These are phyloP conservation scores for Prunus dulcis DNA, from an alignment of 306 rosid species.

Conservation along the genomic window DNA sequence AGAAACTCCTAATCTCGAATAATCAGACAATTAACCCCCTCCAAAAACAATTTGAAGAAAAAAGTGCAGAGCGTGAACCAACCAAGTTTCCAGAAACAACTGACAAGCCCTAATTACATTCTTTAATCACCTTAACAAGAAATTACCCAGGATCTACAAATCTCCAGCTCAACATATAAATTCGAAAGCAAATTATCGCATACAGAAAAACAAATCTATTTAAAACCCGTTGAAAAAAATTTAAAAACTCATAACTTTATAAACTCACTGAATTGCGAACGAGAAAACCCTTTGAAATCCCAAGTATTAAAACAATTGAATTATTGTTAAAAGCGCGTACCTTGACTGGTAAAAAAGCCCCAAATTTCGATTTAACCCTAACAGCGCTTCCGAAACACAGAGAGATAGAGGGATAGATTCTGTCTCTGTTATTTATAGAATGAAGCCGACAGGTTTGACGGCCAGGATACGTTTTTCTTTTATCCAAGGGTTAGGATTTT, in stretches of 20 bases:
- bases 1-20: neutral
- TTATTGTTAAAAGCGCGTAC: neutral
- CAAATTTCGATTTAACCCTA: conserved; percentile 19
- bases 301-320: neutral
- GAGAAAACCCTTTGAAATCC: neutral
- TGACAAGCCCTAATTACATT: neutral
- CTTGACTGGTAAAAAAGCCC: neutral
- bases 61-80: too few relatives aligned
- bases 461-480: conserved; percentile 14
- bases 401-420: neutral
- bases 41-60: neutral
- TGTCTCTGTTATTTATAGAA: conserved; percentile 15
- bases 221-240: neutral
- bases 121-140: neutral
- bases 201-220: neutral
- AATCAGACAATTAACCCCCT: neutral
- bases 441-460: conserved; percentile 24
- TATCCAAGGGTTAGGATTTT: conserved; percentile 14
- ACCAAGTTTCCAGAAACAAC: neutral
- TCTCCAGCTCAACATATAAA: neutral
- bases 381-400: neutral
- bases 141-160: neutral
- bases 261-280: neutral
- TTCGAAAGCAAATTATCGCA: neutral
- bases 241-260: neutral